Base-by-base conservation (phyloP, 805 yeast genomes). In the Candida xyloterini region DNA sequence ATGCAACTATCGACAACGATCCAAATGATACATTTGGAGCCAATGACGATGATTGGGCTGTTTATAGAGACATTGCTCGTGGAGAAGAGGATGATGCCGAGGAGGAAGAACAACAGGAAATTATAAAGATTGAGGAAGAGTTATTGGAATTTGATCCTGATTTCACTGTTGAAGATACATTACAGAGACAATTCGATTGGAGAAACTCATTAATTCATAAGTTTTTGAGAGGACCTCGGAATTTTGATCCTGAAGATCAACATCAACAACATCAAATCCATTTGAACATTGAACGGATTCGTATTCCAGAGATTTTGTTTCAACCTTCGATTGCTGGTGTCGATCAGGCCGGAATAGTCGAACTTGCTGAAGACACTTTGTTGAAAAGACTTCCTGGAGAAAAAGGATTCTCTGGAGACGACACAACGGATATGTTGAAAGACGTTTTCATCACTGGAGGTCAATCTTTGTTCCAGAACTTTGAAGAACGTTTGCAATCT, bases 11-110 rank as follows among this genome's bases (percentile, higher is more conserved):
- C 24, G 96, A 87, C 55, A 87, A 86, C 50, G 97, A 88, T 59
- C 95, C 95, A 11, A 87, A 80, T 53, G 98, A 91, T 62, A 86
- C 90, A 0, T 90, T 91, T 63, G 98, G 97, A 41, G 90, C 96
- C 2, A 81, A 88, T 55, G 98, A 91, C 57, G 95, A 85, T 40
- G 99, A 93, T 62, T 91, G 97, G 97, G 78, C 84, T 15, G 81
- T 88, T 13, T 91, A 91, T 59, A 75, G 93, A 52, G 93, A 87
- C 55, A 84, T 89, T 41, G 77, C 87, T 14, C 78, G 75, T 47
- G 81, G 72, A 13, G 82, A 81, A 18, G 86, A 89, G 50, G 89
- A 83, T 43, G 96, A 88, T 51, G 76, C 77, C 24, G 82, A 85
- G 46, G 95, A 84, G 42, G 86, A 79, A 38, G 90, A 84, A 44